phyloP scores from a whole-genome alignment of 179 eudicot genomes.

The Corrigiola litoralis region DNA sequence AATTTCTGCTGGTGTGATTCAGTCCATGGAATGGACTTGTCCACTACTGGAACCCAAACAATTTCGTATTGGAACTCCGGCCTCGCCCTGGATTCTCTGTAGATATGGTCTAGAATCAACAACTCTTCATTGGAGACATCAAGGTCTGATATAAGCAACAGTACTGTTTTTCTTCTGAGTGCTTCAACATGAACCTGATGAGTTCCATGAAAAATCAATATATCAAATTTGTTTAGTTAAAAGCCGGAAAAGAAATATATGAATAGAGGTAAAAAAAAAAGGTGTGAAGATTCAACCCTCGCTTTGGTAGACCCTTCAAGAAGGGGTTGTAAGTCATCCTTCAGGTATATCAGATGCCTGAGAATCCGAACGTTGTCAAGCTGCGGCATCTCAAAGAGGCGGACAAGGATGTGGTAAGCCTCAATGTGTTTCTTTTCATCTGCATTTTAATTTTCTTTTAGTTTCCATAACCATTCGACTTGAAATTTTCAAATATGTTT shows the following conservation, averaged over 20 bases:
- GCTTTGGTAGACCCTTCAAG: constrained; percentile 35
- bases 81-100: constrained; percentile 42
- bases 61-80: constrained; percentile 56
- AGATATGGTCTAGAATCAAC: constrained; percentile 37
- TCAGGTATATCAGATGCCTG: constrained; percentile 48
- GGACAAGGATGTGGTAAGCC: constrained; percentile 43
- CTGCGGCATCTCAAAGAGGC: constrained; percentile 51
- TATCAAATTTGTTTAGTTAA: not conserved
- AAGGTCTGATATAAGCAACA: constrained; percentile 74
- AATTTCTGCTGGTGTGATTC: constrained; percentile 40
- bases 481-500: too few species aligned
- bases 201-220: not conserved
- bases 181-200: constrained; percentile 63
- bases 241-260: not conserved
- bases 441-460: constrained; percentile 22
- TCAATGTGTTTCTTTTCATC: constrained; percentile 60
- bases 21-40: constrained; percentile 35
- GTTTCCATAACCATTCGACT: too few species aligned
- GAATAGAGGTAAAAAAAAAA: not conserved
- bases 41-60: constrained; percentile 73
- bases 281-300: constrained; percentile 29
- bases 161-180: constrained; percentile 61
- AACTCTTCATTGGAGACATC: constrained; percentile 57
- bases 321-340: constrained; percentile 65
- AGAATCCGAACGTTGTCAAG: constrained; percentile 56